Percentiles rank a stretch among this genome's conserved stretches.
Evolutionary conservation across 2,329 filamentous ascomycete genomes (phyloP).

Genomic region (Tolypocladium tundrense): DNA sequence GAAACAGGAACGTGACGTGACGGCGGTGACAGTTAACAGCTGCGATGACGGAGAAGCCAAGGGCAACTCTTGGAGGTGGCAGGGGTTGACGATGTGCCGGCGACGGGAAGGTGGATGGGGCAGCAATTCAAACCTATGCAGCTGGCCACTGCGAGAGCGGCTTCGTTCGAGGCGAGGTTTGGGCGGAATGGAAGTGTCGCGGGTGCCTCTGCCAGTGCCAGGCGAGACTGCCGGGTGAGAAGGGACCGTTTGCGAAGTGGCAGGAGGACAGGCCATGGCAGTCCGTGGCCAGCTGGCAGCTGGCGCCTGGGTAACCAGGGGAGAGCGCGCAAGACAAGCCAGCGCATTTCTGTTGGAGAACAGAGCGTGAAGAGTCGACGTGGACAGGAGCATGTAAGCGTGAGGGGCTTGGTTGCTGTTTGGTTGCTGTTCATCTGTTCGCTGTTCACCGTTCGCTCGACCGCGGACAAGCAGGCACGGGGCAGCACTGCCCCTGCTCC

Average conservation of each 20-base stretch:
- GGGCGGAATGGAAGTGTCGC: neutral
- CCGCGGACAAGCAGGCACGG: neutral
- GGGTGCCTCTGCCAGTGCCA: neutral
- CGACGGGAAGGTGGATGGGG: neutral
- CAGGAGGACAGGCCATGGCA: slow-evolving; percentile 1
- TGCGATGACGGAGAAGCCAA: neutral
- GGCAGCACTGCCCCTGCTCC: neutral
- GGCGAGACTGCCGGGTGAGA: neutral
- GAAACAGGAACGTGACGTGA: neutral
- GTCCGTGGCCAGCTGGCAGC: neutral
- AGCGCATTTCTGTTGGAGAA: neutral
- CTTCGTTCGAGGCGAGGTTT: neutral
- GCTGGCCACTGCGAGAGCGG: neutral
- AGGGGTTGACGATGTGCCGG: neutral
- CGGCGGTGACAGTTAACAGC: neutral
- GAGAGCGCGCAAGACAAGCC: neutral
- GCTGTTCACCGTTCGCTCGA: neutral
- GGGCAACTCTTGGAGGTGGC: neutral
- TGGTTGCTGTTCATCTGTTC: too few relatives aligned
- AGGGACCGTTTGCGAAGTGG: neutral
- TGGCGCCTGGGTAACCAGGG: neutral
- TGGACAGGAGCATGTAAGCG: neutral
- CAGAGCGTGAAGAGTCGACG: neutral
- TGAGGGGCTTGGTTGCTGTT: neutral
- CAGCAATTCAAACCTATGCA: neutral